Conservation (phyloP, 805 yeast genomes). For the Yamadazyma sp. region DNA sequence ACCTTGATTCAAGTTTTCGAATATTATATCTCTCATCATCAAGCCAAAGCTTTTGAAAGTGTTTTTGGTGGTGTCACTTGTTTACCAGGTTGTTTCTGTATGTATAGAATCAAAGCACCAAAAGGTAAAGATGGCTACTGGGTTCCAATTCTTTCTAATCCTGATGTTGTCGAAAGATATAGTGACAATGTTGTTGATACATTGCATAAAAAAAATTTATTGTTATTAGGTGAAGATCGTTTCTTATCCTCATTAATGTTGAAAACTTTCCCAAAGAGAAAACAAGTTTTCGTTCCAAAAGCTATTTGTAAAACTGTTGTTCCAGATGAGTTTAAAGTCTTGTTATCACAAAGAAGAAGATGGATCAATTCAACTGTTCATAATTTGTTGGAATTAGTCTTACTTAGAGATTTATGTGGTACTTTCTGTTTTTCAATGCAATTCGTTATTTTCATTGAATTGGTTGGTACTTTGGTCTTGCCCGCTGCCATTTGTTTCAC, state of each 20-base stretch:
- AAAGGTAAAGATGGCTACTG: conserved; percentile 68
- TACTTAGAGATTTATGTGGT: conserved; percentile 87
- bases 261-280: conserved; percentile 84
- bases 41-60: conserved; percentile 91
- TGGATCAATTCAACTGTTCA: conserved; percentile 97
- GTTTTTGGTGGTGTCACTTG: conserved; percentile 94
- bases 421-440: conserved; percentile 95
- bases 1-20: conserved; percentile 93
- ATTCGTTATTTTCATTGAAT: conserved; percentile 78
- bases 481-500: conserved; percentile 89
- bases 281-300: conserved; percentile 80
- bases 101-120: conserved; percentile 89
- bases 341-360: conserved; percentile 90
- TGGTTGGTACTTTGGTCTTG: conserved; percentile 81
- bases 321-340: conserved; percentile 76
- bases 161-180: conserved; percentile 89
- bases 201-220: conserved; percentile 79
- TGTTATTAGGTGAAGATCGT: conserved; percentile 88
- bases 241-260: conserved; percentile 82
- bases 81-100: conserved; percentile 91
- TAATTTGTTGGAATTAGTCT: conserved; percentile 80
- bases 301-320: conserved; percentile 91
- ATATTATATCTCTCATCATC: conserved; percentile 91
- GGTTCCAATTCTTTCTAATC: conserved; percentile 92
- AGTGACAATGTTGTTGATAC: conserved; percentile 83